Evolutionary conservation across 179 eudicot species (phyloP).

Genomic region (Heliamphora pulchella): DNA sequence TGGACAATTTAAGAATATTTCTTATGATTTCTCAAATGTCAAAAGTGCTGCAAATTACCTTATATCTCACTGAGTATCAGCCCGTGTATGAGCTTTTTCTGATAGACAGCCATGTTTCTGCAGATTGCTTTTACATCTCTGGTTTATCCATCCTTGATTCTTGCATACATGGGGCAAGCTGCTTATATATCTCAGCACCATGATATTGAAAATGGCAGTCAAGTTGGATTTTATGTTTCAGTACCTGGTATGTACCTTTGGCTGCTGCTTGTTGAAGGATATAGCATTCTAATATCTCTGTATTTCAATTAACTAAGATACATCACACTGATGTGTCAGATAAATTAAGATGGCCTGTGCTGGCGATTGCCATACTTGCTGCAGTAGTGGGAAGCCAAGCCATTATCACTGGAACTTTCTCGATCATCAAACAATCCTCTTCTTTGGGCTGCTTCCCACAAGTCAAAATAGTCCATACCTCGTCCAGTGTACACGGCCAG

Average conservation of each 20-base stretch:
- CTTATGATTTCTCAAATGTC: too few relatives aligned
- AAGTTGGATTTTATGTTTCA: constrained; percentile 80
- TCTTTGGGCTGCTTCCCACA: constrained; percentile 81
- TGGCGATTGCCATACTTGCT: constrained; percentile 68
- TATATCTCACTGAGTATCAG: background rate
- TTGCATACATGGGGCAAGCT: constrained; percentile 98
- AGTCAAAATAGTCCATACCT: constrained; percentile 80
- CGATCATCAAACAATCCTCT: constrained; percentile 78
- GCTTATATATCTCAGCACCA: constrained; percentile 83
- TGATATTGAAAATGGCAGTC: constrained; percentile 34
- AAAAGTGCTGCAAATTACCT: too few relatives aligned
- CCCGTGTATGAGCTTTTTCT: background rate
- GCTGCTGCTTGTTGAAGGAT: background rate
- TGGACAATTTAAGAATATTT: too few relatives aligned
- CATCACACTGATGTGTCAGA: constrained; percentile 32
- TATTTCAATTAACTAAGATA: background rate
- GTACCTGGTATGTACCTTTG: constrained; percentile 53
- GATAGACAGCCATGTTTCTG: constrained; percentile 5
- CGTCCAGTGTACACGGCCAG: too few relatives aligned
- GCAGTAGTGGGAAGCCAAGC: constrained; percentile 96
- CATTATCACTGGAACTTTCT: constrained; percentile 70
- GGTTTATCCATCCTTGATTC: constrained; percentile 82
- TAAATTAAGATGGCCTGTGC: constrained; percentile 70
- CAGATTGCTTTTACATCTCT: constrained; percentile 75
- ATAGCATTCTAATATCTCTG: background rate